Base-by-base conservation (phyloP, 1,284 basidiomycete species). In the Apiotrichum siamense region DNA sequence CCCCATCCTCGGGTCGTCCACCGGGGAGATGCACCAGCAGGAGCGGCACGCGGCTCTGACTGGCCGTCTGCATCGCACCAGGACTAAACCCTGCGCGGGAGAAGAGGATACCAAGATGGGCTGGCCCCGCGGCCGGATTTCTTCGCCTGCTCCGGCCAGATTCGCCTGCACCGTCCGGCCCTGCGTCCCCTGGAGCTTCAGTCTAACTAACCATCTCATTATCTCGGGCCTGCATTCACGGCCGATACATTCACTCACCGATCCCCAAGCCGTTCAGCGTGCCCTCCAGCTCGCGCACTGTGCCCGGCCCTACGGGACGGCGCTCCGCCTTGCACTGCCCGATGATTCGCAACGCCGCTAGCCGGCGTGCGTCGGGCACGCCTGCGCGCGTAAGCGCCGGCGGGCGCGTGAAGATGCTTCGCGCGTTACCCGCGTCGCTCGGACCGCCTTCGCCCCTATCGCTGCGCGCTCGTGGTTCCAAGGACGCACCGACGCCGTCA, bases 241-340 rank as follows among this genome's bases (percentile, higher is more conserved):
- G 13, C 5, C 36, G 36, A n/a, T 11, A 17, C 13, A 21, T 2
- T 7, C 10, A 17, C 7, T 15, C 2, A 15, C 10, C 15, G 21
- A 5, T 15, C 20, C 37, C 29, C 33, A 35, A 12, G 33, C 7
- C 7, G 17, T n/a, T 3, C 53, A 87, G 72, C 17, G 89, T 87
- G 17, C 89, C 89, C 67, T 94, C 90, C 72, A 94, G 78, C 71
- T 96, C 90, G 36, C 91, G 81, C 2, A 94, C 80, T 59, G 85
- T 83, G 7, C 82, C 81, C 1, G 90, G 88, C 0, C 86, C 81
- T 31, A 85, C 72, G 64, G 84, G 85, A 69, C 83, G 84, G 71
- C 82, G 83, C 64, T 90, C 86, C 0, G 88, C 88, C 75, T 96
- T 96, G 77, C 91, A 96, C 64, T 94, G 90, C 0, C 79, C 88